phyloP scores from a whole-genome alignment of 768 basidiomycete species.

The Rhizopogon salebrosus region DNA sequence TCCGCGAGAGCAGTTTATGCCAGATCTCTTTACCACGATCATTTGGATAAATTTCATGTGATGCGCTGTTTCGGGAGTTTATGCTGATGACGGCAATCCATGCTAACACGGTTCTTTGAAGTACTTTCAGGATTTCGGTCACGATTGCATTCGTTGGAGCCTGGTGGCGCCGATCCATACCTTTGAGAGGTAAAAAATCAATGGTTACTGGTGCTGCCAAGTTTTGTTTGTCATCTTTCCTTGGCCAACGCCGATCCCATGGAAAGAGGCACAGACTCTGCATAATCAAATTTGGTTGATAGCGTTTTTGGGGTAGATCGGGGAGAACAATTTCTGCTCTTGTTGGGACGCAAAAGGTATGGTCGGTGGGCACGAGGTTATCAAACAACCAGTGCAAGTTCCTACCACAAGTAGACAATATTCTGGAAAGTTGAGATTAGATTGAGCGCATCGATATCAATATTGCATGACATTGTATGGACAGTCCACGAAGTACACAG shows the following conservation, averaged over 20 bases:
- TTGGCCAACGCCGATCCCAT: not conserved
- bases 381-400: not conserved
- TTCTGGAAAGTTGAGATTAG: not conserved
- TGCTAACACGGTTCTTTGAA: not conserved
- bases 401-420: constrained; percentile 5
- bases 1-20: constrained; percentile 26
- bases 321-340: constrained; percentile 17
- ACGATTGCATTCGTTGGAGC: not conserved
- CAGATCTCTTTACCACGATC: constrained; percentile 11
- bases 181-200: not conserved
- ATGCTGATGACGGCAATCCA: not conserved
- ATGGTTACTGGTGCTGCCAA: not conserved
- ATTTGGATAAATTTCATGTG: constrained; percentile 3
- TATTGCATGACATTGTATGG: not conserved
- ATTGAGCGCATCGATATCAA: too few species aligned
- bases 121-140: not conserved
- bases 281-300: not conserved
- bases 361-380: constrained; percentile 11
- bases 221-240: not conserved
- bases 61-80: not conserved
- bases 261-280: not conserved
- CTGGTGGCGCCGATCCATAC: not conserved
- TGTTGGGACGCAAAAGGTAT: constrained; percentile 20
- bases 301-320: not conserved
- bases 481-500: not conserved